Evolutionary conservation across 2,329 filamentous ascomycete species (phyloP), one percentile per base, ranked within the genome.

Genomic region (Microdochium nivale): DNA sequence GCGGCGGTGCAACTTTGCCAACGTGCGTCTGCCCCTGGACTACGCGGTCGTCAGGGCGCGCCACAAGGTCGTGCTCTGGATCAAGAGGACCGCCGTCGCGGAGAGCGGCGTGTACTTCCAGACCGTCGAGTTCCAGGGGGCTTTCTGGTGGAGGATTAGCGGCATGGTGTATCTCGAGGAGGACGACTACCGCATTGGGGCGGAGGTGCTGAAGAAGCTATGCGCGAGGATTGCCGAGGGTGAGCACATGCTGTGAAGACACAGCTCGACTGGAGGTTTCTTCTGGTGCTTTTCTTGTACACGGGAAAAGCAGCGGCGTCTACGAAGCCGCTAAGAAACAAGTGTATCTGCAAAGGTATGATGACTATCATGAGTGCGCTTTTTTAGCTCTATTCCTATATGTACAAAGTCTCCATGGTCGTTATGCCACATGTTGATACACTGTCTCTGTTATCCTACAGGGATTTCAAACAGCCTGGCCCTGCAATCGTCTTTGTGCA

Each of bases 91-190:
- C 2, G 60, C 78, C 9, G 58, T 70, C 24, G 59, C 63, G 2
- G 66, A 72, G 50, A 68, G 68, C 59, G 67, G 76, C n/a, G 83
- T 81, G 0, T 85, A 82, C 58, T 70, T 84, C 50, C 76, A 79
- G 47, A 67, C 78, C 2, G 70, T 80, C 47, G 68, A 72, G 19
- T 80, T 86, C 61, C 73, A 66, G 0, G 73, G 72, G 1, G 70
- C 64, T 52, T 74, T 82, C 65, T 87, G 81, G 80, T 73, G 74
- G n/a, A 68, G 84, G 32, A 58, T 87, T 48, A 84, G 80, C 59
- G 82, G 72, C 24, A 83, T 86, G 70, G 70, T 85, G 0, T 88
- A 86, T 61, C 64, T 88, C 14, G 83, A 84, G 27, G 66, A 77
- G 52, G 71, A 69, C 16, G 83, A 88, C 64, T 87, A 86, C 57